Conservation (phyloP, 139 green algal genomes). For the Tetraselmis striata region DNA sequence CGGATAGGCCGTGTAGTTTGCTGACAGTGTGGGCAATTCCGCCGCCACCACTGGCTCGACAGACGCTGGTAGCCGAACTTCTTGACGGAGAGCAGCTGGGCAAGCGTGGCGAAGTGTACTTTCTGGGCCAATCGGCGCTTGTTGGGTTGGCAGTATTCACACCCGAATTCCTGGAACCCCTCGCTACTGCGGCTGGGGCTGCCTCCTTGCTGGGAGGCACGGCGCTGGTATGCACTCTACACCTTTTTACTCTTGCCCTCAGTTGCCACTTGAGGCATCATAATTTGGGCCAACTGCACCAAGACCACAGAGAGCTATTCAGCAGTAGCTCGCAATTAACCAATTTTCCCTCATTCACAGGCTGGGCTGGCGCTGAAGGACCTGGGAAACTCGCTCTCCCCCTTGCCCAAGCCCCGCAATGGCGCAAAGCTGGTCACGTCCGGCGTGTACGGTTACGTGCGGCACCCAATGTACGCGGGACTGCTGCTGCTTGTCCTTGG, state of each 20-base stretch:
- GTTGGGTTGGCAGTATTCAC: not conserved
- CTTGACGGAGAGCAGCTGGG: not conserved
- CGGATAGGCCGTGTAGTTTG: too few relatives aligned
- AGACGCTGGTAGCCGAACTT: not conserved
- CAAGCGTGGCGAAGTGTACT: not conserved
- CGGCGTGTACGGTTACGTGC: not conserved
- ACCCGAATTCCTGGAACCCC: not conserved
- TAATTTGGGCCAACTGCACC: not conserved
- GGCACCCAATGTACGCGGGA: slow-evolving; percentile 13
- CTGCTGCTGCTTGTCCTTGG: not conserved
- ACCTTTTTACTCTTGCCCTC: too few relatives aligned
- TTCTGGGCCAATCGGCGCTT: slow-evolving; percentile 2
- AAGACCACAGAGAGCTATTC: not conserved
- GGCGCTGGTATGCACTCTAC: not conserved
- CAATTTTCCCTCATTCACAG: not conserved
- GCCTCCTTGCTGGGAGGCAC: not conserved
- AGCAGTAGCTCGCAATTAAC: too few relatives aligned
- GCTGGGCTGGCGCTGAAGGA: not conserved
- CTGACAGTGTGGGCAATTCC: too few relatives aligned
- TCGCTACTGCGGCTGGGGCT: not conserved
- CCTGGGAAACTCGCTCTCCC: not conserved
- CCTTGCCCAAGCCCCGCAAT: not conserved
- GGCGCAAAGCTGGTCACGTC: not conserved
- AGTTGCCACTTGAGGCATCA: too few relatives aligned
- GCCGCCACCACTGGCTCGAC: too few relatives aligned